Evolutionary conservation across 441 rosid species (phyloP), one percentile per base, ranked within the genome.

Genomic region (Oxalis stricta): DNA sequence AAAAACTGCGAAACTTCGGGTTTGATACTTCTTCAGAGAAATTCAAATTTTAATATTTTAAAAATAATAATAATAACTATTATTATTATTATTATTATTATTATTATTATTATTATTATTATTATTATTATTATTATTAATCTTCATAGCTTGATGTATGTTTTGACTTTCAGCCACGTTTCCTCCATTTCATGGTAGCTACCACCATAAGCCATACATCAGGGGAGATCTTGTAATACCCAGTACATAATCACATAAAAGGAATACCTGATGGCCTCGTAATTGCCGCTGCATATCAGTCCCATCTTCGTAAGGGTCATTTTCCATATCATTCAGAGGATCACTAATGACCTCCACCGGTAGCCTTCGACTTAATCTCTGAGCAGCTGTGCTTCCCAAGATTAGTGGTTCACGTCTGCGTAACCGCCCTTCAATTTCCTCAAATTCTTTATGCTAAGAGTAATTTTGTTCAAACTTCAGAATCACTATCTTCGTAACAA

Each of bases 401-500:
- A 92, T 87, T 55, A 87, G 59, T 15, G 99, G 99, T 50, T 87
- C 94, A 50, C 84, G 85, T 64, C 72, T 74, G 53, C 70, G 72
- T 58, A 82, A 72, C 35, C 79, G 84, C 50, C 82, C 82, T 63
- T 92, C 83, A 61, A 92, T 82, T 68, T 92, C 96, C 66, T 82
- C 96, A 59, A 92, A 92, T 56, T 92, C 99, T 69, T 82, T 87
- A 58, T 92, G 99, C 99, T 87, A 79, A 37, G 67, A 56, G 64
- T 17, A 43, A 15, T 63, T 44, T 17, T 40, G 19, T 40, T 28
- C n/a, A n/a, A n/a, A n/a, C 32, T 20, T 10, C 46, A 40, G 20
- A 11, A 1, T 53, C 44, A 0, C 29, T 44, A 18, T 41, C 12
- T 31, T 32, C 18, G 11, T 51, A 24, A 40, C 48, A 37, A 34